phyloP scores from a whole-genome alignment of 164 flowering plant species.

The Dillenia turbinata region DNA sequence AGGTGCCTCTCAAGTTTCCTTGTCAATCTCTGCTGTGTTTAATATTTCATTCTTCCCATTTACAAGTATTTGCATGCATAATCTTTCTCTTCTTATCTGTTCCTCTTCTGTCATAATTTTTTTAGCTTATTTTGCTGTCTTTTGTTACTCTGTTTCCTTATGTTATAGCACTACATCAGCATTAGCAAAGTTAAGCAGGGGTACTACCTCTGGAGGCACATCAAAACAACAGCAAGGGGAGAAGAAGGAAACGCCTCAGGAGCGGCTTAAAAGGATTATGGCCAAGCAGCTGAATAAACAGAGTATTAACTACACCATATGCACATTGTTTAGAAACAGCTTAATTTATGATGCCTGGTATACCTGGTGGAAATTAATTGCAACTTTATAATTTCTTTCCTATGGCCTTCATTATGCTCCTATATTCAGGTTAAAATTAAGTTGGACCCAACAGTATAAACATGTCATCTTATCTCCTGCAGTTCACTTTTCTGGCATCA shows the following conservation, averaged over 20 bases:
- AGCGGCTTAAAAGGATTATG: slow-evolving; percentile 96
- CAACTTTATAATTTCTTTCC: too few species aligned
- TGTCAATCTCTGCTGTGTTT: background rate
- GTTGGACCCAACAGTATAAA: too few species aligned
- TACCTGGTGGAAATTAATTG: background rate
- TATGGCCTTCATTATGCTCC: too few species aligned
- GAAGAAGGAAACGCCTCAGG: slow-evolving; percentile 99
- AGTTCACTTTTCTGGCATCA: too few species aligned
- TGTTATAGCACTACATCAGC: slow-evolving; percentile 71
- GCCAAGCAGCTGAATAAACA: slow-evolving; percentile 90
- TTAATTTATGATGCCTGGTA: background rate
- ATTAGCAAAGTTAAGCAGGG: slow-evolving; percentile 74
- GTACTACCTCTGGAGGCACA: slow-evolving; percentile 35
- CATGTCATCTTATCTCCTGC: too few species aligned
- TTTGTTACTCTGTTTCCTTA: background rate
- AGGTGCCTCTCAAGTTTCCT: slow-evolving; percentile 37
- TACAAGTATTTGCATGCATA: background rate
- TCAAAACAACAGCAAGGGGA: slow-evolving; percentile 60
- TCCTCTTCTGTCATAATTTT: background rate
- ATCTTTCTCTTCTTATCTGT: background rate
- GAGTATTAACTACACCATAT: slow-evolving; percentile 40
- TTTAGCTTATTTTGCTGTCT: background rate
- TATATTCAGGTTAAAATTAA: too few species aligned
- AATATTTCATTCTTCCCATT: too few species aligned
- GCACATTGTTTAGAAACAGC: background rate